phyloP scores from a whole-genome alignment of 305 asterid species.

The Fraxinus ornus region DNA sequence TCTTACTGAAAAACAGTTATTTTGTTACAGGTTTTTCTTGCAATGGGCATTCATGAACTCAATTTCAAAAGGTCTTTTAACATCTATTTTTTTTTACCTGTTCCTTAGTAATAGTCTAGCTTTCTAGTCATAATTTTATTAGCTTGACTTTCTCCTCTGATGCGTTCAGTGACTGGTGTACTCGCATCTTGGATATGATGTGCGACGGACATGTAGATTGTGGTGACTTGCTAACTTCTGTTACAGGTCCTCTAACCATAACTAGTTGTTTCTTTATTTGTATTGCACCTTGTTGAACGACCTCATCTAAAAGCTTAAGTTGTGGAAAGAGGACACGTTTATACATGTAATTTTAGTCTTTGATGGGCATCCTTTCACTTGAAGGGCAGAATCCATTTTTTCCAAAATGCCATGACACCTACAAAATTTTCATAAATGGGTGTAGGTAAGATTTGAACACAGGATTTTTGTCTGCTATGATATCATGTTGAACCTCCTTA shows the following conservation, averaged over 20 bases:
- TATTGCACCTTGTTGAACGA: background rate
- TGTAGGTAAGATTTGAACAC: background rate
- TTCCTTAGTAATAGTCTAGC: conserved; percentile 2
- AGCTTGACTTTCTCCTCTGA: conserved; percentile 22
- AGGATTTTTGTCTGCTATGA: background rate
- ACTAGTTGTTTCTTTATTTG: background rate
- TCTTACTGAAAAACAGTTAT: conserved; percentile 14
- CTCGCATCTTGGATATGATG: conserved; percentile 71
- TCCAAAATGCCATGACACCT: background rate
- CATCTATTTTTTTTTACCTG: conserved; percentile 13
- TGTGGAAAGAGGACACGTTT: background rate
- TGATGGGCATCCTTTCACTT: background rate
- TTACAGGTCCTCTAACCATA: conserved; percentile 61
- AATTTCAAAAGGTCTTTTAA: conserved; percentile 74
- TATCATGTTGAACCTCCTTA: background rate
- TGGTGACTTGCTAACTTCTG: conserved; percentile 56
- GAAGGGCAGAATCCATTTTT: background rate
- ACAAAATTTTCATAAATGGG: background rate
- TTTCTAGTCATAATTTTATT: conserved; percentile 3
- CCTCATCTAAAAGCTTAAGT: background rate
- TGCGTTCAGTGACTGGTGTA: conserved; percentile 54
- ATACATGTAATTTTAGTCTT: background rate
- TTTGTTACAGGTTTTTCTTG: conserved; percentile 54
- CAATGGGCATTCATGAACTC: conserved; percentile 83
- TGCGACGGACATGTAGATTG: conserved; percentile 76